Evolutionary conservation across 2,329 filamentous ascomycete genomes (phyloP).

Genomic region (Grosmannia clavigera): DNA sequence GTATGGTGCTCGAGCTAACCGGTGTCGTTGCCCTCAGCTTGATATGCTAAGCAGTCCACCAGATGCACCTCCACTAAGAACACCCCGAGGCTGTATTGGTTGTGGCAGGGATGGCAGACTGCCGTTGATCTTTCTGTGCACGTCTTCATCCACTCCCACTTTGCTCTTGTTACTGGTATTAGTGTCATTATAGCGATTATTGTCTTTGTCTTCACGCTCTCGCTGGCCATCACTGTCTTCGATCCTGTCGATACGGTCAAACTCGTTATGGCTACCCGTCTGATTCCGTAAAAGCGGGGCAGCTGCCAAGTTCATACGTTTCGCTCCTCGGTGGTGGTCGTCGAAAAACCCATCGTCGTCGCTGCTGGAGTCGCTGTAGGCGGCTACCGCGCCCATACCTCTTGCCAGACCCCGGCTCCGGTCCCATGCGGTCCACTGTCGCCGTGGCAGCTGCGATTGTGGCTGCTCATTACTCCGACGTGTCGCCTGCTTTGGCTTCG

Average conservation of each 20-base stretch:
- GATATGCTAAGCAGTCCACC: too few relatives aligned
- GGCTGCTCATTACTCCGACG: too few relatives aligned
- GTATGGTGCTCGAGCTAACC: too few relatives aligned
- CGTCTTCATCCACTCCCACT: not conserved
- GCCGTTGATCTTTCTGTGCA: not conserved
- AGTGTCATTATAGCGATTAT: not conserved
- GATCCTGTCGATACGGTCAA: conserved; percentile 3
- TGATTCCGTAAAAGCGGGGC: not conserved
- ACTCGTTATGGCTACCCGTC: not conserved
- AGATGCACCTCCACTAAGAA: too few relatives aligned
- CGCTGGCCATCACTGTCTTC: conserved; percentile 10
- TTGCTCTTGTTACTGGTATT: not conserved
- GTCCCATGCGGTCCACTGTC: not conserved
- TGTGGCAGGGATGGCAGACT: not conserved
- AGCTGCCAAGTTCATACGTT: not conserved
- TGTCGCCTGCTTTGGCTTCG: not conserved
- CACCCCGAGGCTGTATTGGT: not conserved
- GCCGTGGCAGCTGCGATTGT: not conserved
- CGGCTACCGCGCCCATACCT: not conserved
- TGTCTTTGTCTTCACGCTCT: not conserved
- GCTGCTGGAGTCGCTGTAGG: not conserved
- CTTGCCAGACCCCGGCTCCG: not conserved
- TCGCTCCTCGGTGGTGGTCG: not conserved
- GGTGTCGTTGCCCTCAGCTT: too few relatives aligned
- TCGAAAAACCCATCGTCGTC: not conserved